These are phyloP conservation scores for Dysphania ambrosioides DNA, from an alignment of 148 eudicot genomes.

Conservation along the genomic window DNA sequence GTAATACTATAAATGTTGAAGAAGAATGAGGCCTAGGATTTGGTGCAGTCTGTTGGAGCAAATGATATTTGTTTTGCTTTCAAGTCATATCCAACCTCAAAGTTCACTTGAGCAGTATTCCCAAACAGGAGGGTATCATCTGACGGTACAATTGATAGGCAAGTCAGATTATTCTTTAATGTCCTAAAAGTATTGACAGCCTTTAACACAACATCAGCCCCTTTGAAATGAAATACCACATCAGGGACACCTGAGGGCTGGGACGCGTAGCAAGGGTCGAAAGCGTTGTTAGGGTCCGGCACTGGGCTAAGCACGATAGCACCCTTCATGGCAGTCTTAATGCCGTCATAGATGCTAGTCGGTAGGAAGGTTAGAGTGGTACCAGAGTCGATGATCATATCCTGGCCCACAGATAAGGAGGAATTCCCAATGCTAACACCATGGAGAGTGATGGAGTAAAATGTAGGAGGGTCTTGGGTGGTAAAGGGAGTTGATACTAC, in stretches of 20 bases:
- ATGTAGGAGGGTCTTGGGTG: constrained; percentile 9
- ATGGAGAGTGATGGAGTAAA: constrained; percentile 28
- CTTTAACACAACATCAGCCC: constrained; percentile 33
- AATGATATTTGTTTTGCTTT: constrained; percentile 21
- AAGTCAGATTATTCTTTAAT: neutral
- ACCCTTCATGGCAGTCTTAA: constrained; percentile 14
- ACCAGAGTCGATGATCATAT: constrained; percentile 35
- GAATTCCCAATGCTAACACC: constrained; percentile 21
- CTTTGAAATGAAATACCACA: constrained; percentile 28
- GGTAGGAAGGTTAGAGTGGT: constrained; percentile 26
- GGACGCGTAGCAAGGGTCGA: constrained; percentile 23
- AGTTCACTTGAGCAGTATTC: constrained; percentile 37
- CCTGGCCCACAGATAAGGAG: constrained; percentile 7
- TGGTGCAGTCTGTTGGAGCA: constrained; percentile 29
- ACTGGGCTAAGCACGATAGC: constrained; percentile 9
- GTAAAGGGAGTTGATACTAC: constrained; percentile 28
- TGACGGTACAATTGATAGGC: constrained; percentile 32
- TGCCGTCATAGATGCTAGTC: constrained; percentile 9
- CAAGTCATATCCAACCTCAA: constrained; percentile 26
- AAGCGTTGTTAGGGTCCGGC: neutral
- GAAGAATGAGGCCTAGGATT: neutral
- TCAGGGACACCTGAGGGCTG: constrained; percentile 10
- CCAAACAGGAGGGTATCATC: constrained; percentile 28
- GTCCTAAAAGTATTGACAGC: constrained; percentile 21
- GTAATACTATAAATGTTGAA: too few relatives aligned